Evolutionary conservation across 768 basidiomycete species (phyloP), one percentile per base, ranked within the genome.

Genomic region (Tulasnella sp.): DNA sequence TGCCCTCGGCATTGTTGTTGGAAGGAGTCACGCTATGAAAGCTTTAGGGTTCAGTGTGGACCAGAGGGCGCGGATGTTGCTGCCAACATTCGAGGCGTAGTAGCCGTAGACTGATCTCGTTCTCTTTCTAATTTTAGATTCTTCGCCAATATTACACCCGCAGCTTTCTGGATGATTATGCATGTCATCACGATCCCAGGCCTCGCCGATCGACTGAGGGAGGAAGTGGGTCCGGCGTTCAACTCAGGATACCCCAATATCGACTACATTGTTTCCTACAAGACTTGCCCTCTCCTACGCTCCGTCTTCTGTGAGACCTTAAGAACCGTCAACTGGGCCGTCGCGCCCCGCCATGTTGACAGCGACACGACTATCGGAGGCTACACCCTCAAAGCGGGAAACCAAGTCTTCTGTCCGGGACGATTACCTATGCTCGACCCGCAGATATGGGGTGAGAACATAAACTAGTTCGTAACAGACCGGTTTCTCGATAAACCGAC

Each of bases 151-250:
- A 45, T 24, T 27, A 44, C 54, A 45, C 54, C 54, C 2, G 46
- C 54, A 15, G 43, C 54, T 25, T 57, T 57, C 54, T 57, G 54
- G 54, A 30, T 57, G 25, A 57, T 57, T 44, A 21, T 57, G 15
- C 46, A 57, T 34, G 24, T 43, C 45, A 15, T 57, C 27, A 9
- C 25, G 27, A 57, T 44, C 2, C 54, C 54, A n/a, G 54, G 54
- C 27, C 27, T 57, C 21, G 25, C 46, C 24, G 11, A 24, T 22
- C 41, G 45, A 15, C 7, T 57, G n/a, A 38, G 25, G 27, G 54
- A 22, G 15, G 54, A 57, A 15, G 38, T 57, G 17, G 15, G 42
- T 8, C 54, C 54, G 4, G 54, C 54, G 25, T 57, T 25, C 45
- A 24, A 29, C 19, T 27, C 43, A 11, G n/a, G n/a, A n/a, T n/a